A percentile compares a stretch with the other conserved stretches of the same genome.
Evolutionary conservation across 1,284 basidiomycete species (phyloP).

Genomic region (Rhodotorula sp.): DNA sequence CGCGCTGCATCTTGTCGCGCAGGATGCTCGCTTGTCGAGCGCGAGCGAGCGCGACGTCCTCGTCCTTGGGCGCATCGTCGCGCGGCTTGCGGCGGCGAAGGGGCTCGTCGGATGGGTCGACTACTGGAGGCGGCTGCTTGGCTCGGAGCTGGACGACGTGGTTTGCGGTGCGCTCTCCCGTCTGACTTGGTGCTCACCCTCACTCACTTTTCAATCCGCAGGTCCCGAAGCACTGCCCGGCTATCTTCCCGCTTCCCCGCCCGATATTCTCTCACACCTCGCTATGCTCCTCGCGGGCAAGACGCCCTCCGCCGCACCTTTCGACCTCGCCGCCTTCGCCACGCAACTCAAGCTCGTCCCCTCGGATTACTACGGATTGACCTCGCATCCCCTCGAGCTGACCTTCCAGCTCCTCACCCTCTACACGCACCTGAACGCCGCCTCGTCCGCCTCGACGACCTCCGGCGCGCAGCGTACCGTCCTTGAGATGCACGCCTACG

Average conservation of each 20-base stretch:
- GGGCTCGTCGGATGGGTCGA: conserved; percentile 80
- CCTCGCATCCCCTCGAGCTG: background rate
- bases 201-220: conserved; percentile 10
- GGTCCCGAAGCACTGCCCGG: conserved; percentile 19
- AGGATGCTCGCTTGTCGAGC: conserved; percentile 54
- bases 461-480: conserved; percentile 51
- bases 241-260: conserved; percentile 3
- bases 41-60: conserved; percentile 52
- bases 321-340: background rate
- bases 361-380: conserved; percentile 26
- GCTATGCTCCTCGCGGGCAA: conserved; percentile 12
- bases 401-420: conserved; percentile 12
- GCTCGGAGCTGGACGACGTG: conserved; percentile 41
- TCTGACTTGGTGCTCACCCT: background rate
- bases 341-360: background rate
- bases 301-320: background rate
- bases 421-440: conserved; percentile 11
- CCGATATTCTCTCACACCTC: conserved; percentile 8
- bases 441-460: background rate
- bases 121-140: conserved; percentile 63
- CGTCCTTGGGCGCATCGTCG: conserved; percentile 56
- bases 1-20: conserved; percentile 73
- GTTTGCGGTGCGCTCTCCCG: background rate
- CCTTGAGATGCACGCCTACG: conserved; percentile 46
- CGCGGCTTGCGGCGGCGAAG: conserved; percentile 62